These are phyloP conservation scores for Ogataea neopini DNA, from an alignment of 805 yeast species.

Conservation along the genomic window DNA sequence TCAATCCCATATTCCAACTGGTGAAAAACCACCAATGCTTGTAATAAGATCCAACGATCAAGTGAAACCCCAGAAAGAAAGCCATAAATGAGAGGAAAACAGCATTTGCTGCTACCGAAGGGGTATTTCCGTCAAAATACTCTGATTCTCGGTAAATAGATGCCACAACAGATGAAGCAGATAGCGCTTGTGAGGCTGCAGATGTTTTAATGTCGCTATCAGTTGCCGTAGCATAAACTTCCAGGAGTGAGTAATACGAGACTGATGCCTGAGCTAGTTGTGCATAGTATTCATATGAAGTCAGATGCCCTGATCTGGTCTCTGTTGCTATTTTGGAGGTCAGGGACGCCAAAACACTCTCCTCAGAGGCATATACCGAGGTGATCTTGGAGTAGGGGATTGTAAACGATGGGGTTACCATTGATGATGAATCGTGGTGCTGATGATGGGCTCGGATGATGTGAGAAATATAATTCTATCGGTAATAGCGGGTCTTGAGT, in stretches of 20 bases:
- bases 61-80: slow-evolving; percentile 44
- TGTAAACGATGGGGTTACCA: slow-evolving; percentile 6
- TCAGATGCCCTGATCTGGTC: slow-evolving; percentile 1
- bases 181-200: slow-evolving; percentile 23
- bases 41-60: slow-evolving; percentile 43
- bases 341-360: slow-evolving; percentile 4
- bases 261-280: slow-evolving; percentile 24
- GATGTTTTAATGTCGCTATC: slow-evolving; percentile 13
- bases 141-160: slow-evolving; percentile 19
- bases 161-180: slow-evolving; percentile 25
- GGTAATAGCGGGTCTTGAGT: neutral
- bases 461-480: too few species aligned
- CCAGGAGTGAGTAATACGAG: slow-evolving; percentile 25
- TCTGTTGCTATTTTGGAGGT: slow-evolving; percentile 9
- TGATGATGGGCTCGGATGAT: neutral
- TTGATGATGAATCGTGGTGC: too few species aligned
- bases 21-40: slow-evolving; percentile 67
- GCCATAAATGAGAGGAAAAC: slow-evolving; percentile 59
- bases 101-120: slow-evolving; percentile 57
- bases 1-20: slow-evolving; percentile 55
- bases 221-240: slow-evolving; percentile 29
- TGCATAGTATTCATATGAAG: neutral
- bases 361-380: slow-evolving; percentile 12
- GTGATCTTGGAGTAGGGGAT: slow-evolving; percentile 14
- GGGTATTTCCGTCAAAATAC: slow-evolving; percentile 44